Evolutionary conservation across 2,329 filamentous ascomycete species (phyloP).

Genomic region (Erysiphe pulchra): DNA sequence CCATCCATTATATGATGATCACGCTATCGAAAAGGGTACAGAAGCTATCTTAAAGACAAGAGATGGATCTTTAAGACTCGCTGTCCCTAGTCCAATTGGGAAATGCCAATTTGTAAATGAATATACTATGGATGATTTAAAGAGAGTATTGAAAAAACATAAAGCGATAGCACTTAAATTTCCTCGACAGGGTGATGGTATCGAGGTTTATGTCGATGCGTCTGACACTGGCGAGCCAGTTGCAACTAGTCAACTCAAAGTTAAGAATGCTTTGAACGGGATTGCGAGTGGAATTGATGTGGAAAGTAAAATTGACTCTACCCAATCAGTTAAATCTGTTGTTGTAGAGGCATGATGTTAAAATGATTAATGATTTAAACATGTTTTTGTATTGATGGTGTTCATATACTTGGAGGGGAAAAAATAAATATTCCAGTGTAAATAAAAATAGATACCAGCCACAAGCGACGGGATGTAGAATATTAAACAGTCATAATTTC

Average conservation of each 20-base stretch:
- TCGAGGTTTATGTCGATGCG: slow-evolving; percentile 44
- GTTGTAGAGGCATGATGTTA: too few species aligned
- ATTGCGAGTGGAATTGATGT: too few species aligned
- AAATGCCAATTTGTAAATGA: slow-evolving; percentile 44
- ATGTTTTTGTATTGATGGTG: too few species aligned
- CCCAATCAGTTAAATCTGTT: too few species aligned
- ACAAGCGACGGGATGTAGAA: too few species aligned
- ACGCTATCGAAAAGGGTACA: slow-evolving; percentile 37
- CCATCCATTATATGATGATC: slow-evolving; percentile 38
- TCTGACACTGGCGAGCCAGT: slow-evolving; percentile 30
- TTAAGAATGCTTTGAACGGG: too few species aligned
- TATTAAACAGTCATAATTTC: too few species aligned
- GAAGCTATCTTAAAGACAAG: slow-evolving; percentile 45
- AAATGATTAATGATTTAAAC: too few species aligned
- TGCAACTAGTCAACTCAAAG: neutral
- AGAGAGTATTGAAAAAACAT: slow-evolving; percentile 30
- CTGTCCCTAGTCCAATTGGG: slow-evolving; percentile 42
- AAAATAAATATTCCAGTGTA: too few species aligned
- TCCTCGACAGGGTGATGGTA: slow-evolving; percentile 34
- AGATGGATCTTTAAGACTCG: slow-evolving; percentile 39
- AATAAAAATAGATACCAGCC: too few species aligned
- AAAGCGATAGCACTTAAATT: slow-evolving; percentile 37
- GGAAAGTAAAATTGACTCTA: too few species aligned
- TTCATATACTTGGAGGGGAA: too few species aligned
- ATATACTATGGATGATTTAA: slow-evolving; percentile 34